Percentiles rank a stretch among this genome's conserved stretches.
Conservation (phyloP, 371 early-diverging fungal species). For the Mucor piriformis region DNA sequence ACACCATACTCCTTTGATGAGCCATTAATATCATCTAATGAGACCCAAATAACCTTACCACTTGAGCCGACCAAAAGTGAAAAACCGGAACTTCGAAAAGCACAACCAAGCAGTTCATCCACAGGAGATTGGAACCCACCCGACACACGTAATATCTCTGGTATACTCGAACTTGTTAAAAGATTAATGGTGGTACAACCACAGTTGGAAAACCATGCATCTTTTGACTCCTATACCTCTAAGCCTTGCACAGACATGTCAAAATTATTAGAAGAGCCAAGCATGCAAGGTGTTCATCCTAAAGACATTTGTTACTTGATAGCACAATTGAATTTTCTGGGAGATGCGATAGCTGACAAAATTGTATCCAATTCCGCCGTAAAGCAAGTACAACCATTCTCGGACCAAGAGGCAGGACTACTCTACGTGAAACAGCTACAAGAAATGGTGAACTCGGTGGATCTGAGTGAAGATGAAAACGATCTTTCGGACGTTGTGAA, state of each 20-base stretch:
- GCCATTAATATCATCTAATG: too few relatives aligned
- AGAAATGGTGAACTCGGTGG: not conserved
- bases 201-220: not conserved
- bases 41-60: too few relatives aligned
- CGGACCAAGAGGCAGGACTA: not conserved
- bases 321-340: constrained; percentile 9
- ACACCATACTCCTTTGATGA: too few relatives aligned
- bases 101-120: too few relatives aligned
- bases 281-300: not conserved
- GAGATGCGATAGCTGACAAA: constrained; percentile 1
- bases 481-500: not conserved
- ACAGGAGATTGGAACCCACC: too few relatives aligned
- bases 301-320: constrained; percentile 12
- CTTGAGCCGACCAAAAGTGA: too few relatives aligned
- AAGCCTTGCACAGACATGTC: constrained; percentile 14
- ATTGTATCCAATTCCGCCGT: not conserved
- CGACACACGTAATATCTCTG: not conserved
- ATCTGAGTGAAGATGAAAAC: not conserved
- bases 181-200: constrained; percentile 2
- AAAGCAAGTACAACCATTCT: not conserved
- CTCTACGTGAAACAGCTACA: not conserved
- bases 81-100: too few relatives aligned
- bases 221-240: not conserved
- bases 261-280: constrained; percentile 1
- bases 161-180: constrained; percentile 3